Evolutionary conservation across 305 asterid genomes (phyloP), one percentile per base, ranked within the genome.

Genomic region (Fraxinus sp.): DNA sequence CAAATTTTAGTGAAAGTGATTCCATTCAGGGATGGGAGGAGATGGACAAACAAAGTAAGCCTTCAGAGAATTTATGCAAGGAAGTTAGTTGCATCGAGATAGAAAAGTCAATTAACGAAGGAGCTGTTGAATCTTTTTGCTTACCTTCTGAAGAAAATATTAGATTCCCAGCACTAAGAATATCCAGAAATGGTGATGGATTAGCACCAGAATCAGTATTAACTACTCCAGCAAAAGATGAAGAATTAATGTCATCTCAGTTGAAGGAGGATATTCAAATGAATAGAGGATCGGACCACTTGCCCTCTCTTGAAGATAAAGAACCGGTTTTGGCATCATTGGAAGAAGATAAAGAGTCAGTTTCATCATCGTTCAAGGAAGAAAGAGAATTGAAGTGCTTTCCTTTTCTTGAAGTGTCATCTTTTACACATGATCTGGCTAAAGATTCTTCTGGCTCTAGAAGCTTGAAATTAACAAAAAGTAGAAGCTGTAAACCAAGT

Each of bases 51-150:
- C 92, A 87, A 84, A 97, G 99, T 59, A 83, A 85, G 71, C 72
- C 91, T 11, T 92, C 94, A 3, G 98, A 94, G 86, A 97, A 97
- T 85, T 80, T 87, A 59, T 93, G 95, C 88, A 89, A 89, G 85
- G 99, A 91, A 80, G 98, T 96, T 74, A 93, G 92, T 84, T 93
- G 97, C 89, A 86, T 94, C 13, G 97, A 94, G 84, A 37, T 87
- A 26, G 91, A 87, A 86, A 93, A 92, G 28, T 83, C 78, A 74
- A 86, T 90, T 74, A 83, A 78, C 79, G 82, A 79, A 78, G 86
- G 73, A 66, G 78, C 87, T 26, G 62, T 55, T 10, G 91, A 85
- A 76, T 73, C 87, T 81, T 75, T 80, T 78, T 80, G 74, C 64
- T 62, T 83, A 26, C 81, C 84, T 73, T 77, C 89, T 6, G 88